Percentiles rank a stretch among this genome's conserved stretches.
These are phyloP conservation scores for Euphrasia arctica DNA, from an alignment of 305 asterid species.

Conservation along the genomic window DNA sequence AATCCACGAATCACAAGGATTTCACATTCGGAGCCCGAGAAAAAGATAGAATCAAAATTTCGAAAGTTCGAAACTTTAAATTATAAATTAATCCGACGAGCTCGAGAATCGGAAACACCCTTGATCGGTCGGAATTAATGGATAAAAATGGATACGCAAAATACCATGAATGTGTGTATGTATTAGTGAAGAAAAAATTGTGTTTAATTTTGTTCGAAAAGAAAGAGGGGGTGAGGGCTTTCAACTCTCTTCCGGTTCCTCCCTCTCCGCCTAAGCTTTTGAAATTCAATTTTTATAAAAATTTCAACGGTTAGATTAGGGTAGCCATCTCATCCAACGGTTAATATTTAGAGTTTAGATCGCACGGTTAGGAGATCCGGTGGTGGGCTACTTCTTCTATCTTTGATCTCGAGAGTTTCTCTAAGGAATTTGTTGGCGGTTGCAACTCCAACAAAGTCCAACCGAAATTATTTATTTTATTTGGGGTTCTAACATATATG, in stretches of 20 bases:
- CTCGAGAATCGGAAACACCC: conserved; percentile 32
- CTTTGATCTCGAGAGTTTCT: conserved; percentile 16
- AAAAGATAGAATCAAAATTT: conserved; percentile 7
- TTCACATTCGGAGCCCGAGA: conserved; percentile 25
- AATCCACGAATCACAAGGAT: conserved; percentile 19
- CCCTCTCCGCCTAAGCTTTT: conserved; percentile 65
- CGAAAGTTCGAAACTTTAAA: conserved; percentile 9
- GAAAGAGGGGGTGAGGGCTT: conserved; percentile 37
- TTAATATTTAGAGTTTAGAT: conserved; percentile 11
- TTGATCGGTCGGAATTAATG: conserved; percentile 30
- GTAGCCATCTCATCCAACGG: conserved; percentile 15
- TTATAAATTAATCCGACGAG: conserved; percentile 27
- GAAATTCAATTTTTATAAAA: conserved; percentile 63
- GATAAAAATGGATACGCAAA: conserved; percentile 20
- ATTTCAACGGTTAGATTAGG: conserved; percentile 41
- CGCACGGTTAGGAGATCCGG: conserved; percentile 34
- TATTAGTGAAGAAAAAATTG: conserved; percentile 22
- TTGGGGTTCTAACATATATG: too few relatives aligned
- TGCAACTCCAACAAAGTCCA: too few relatives aligned
- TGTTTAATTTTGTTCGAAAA: conserved; percentile 24
- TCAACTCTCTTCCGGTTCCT: conserved; percentile 47
- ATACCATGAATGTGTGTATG: conserved; percentile 12
- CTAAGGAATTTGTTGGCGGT: conserved; percentile 18
- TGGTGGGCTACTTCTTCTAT: conserved; percentile 14
- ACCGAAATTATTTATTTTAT: too few relatives aligned